Conservation (phyloP, 768 basidiomycete genomes). For the Mycena galericulata region DNA sequence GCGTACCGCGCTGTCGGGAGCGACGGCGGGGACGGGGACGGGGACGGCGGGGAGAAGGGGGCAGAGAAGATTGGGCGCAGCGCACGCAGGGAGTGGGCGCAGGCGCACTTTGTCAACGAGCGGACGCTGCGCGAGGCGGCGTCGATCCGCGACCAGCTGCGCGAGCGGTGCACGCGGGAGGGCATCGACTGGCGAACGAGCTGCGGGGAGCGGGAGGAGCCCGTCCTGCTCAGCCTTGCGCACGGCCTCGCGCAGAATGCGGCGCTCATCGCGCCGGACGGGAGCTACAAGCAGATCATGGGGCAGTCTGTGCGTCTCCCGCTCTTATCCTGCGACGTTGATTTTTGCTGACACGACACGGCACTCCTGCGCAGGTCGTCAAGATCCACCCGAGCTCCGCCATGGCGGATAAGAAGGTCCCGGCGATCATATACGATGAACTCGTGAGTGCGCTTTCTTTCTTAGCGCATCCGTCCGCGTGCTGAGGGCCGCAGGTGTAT, state of each 20-base stretch:
- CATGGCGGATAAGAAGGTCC: conserved; percentile 82
- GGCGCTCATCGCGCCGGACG: conserved; percentile 87
- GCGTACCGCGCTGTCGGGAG: conserved; percentile 78
- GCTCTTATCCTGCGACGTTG: neutral
- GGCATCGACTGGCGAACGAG: conserved; percentile 70
- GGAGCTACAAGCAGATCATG: conserved; percentile 86
- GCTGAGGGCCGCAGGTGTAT: conserved; percentile 63
- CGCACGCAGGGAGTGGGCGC: conserved; percentile 81
- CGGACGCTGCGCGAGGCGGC: conserved; percentile 82
- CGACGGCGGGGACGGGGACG: conserved; percentile 52
- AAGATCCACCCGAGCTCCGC: conserved; percentile 94
- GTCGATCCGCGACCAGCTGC: conserved; percentile 85
- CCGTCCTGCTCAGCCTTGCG: conserved; percentile 77
- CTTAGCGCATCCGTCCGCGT: neutral
- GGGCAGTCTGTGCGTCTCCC: conserved; percentile 73
- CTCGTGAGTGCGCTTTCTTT: conserved; percentile 65
- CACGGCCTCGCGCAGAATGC: conserved; percentile 86
- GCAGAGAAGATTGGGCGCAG: conserved; percentile 23
- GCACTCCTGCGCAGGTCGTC: conserved; percentile 58
- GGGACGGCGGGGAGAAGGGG: conserved; percentile 45
- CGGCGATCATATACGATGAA: conserved; percentile 94
- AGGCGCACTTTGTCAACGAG: conserved; percentile 84
- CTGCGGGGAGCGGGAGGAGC: conserved; percentile 73
- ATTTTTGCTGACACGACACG: neutral
- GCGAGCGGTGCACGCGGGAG: conserved; percentile 68